A percentile compares a stretch with the other conserved stretches of the same genome.
These are phyloP conservation scores for Neocallimastix lanati DNA, from an alignment of 192 early-diverging fungal species.

Conservation along the genomic window DNA sequence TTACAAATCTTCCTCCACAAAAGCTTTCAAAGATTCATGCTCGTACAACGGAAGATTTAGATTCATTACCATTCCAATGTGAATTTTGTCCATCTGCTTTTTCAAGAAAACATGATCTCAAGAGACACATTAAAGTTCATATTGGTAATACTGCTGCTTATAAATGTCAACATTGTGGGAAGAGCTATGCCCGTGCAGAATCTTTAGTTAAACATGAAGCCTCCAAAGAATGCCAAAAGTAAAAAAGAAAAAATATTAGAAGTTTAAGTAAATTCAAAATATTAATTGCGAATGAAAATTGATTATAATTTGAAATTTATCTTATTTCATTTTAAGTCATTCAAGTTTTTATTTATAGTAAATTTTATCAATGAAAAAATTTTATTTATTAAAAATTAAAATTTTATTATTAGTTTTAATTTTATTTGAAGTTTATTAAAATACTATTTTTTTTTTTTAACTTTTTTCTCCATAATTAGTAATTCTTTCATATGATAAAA, in stretches of 20 bases:
- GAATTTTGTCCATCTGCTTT: neutral
- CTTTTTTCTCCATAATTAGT: no score
- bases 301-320: no score
- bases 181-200: neutral
- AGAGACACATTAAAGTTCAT: neutral
- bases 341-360: no score
- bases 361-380: no score
- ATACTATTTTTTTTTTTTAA: no score
- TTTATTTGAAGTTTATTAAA: no score
- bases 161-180: neutral
- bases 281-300: no score
- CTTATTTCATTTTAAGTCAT: no score
- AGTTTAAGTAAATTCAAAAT: no score
- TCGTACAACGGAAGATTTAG: neutral
- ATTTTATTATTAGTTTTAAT: no score
- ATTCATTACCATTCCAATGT: neutral
- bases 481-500: neutral
- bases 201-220: neutral
- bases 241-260: no score
- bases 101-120: neutral
- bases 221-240: neutral
- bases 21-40: neutral
- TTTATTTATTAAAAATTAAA: no score
- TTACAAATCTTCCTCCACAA: neutral
- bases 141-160: neutral